phyloP scores from a whole-genome alignment of 768 basidiomycete genomes.

The Trametes elegans region DNA sequence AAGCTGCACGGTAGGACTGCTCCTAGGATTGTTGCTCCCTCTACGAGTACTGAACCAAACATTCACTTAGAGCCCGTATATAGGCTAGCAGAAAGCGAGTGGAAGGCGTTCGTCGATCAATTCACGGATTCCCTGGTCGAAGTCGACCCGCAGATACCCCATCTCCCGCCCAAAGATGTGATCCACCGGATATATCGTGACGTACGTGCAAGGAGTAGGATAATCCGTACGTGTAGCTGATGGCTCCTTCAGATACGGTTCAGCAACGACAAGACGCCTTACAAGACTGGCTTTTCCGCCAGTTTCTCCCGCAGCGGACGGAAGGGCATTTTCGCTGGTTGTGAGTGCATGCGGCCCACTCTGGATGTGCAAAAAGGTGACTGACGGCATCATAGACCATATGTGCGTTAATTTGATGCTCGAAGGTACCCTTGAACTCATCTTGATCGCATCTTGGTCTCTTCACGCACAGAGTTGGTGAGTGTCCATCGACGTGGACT shows the following conservation, averaged over 20 bases:
- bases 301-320: constrained; percentile 86
- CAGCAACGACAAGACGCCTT: constrained; percentile 94
- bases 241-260: constrained; percentile 65
- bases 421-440: too few relatives aligned
- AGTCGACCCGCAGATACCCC: constrained; percentile 82
- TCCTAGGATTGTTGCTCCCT: not conserved
- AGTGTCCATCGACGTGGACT: too few relatives aligned
- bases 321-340: constrained; percentile 87
- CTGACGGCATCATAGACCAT: constrained; percentile 45
- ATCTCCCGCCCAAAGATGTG: constrained; percentile 87
- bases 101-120: constrained; percentile 76
- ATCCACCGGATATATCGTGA: constrained; percentile 94
- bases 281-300: constrained; percentile 80
- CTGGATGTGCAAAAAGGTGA: not conserved
- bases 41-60: not conserved
- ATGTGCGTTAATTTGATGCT: constrained; percentile 39
- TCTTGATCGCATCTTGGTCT: too few relatives aligned
- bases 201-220: constrained; percentile 38
- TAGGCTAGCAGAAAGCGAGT: constrained; percentile 82
- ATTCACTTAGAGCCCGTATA: constrained; percentile 64
- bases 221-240: not conserved
- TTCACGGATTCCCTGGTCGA: constrained; percentile 67
- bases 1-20: constrained; percentile 9
- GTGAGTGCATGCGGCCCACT: constrained; percentile 44
- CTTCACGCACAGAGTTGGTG: constrained; percentile 27